phyloP scores from a whole-genome alignment of 1,284 basidiomycete genomes.

The Lentinula novae-zelandiae region DNA sequence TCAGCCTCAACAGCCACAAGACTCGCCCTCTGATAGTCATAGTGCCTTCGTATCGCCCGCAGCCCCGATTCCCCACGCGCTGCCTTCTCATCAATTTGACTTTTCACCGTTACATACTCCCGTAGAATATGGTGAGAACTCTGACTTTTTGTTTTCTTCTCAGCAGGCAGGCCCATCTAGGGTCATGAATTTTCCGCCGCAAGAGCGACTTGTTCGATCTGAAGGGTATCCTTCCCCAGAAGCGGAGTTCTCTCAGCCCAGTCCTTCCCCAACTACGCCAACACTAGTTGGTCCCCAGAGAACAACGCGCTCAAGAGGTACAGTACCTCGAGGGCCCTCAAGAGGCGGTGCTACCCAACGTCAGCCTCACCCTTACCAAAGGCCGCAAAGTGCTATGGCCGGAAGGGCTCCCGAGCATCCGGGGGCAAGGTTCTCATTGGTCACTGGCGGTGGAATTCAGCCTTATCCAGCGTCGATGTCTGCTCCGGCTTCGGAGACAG shows the following conservation, averaged over 20 bases:
- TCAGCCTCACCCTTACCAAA: background rate
- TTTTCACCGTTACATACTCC: background rate
- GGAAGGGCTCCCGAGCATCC: background rate
- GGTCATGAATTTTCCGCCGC: background rate
- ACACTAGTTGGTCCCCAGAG: background rate
- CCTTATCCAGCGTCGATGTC: conserved; percentile 7
- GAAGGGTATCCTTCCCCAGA: conserved; percentile 3
- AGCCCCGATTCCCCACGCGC: background rate
- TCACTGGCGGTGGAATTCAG: background rate
- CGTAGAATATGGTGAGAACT: conserved; percentile 3
- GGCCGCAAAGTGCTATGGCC: conserved; percentile 1
- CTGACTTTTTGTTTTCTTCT: background rate
- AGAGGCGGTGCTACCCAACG: background rate
- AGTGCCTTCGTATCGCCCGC: background rate
- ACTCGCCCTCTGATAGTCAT: background rate
- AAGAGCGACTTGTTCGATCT: background rate
- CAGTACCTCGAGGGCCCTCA: background rate
- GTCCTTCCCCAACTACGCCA: conserved; percentile 3
- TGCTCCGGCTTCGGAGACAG: background rate
- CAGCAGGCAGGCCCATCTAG: background rate
- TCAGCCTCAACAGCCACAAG: background rate
- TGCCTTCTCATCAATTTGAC: background rate
- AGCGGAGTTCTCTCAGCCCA: background rate
- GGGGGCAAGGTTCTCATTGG: background rate
- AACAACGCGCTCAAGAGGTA: background rate